A percentile compares a stretch with the other conserved stretches of the same genome.
These are phyloP conservation scores for Funneliformis caledonium DNA, from an alignment of 371 early-diverging fungal species.

Conservation along the genomic window DNA sequence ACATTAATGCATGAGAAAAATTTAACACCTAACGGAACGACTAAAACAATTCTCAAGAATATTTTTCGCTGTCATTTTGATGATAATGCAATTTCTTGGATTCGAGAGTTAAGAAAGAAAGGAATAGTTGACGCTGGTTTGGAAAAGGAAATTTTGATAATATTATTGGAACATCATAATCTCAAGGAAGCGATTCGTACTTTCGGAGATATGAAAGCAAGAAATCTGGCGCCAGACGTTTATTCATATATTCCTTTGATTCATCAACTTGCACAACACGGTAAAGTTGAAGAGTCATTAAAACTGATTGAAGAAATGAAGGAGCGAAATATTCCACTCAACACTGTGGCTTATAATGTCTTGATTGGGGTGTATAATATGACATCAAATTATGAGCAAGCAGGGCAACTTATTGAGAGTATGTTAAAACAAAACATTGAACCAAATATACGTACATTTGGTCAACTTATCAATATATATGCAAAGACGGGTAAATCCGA, in stretches of 20 bases:
- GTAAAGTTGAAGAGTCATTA: constrained; percentile 6
- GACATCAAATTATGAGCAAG: neutral
- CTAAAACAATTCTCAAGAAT: constrained; percentile 3
- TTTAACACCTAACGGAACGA: constrained; percentile 9
- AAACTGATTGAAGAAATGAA: neutral
- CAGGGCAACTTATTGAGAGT: constrained; percentile 10
- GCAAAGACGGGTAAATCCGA: constrained; percentile 24
- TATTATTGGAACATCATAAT: neutral
- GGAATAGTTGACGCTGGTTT: neutral
- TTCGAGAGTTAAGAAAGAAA: constrained; percentile 14
- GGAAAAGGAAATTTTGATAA: constrained; percentile 13
- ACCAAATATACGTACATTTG: constrained; percentile 11
- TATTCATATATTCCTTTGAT: constrained; percentile 15
- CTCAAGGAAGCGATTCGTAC: constrained; percentile 3
- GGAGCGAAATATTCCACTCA: neutral
- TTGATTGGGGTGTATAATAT: neutral
- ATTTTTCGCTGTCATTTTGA: neutral
- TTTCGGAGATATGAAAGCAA: constrained; percentile 19
- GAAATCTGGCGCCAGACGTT: neutral
- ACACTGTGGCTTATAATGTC: neutral
- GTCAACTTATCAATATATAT: neutral
- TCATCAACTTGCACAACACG: neutral
- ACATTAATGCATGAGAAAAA: constrained; percentile 23
- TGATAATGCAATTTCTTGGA: constrained; percentile 12
- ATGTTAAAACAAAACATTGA: constrained; percentile 13